phyloP scores from a whole-genome alignment of 805 yeast species.

The Spencermartinsiella europaea region DNA sequence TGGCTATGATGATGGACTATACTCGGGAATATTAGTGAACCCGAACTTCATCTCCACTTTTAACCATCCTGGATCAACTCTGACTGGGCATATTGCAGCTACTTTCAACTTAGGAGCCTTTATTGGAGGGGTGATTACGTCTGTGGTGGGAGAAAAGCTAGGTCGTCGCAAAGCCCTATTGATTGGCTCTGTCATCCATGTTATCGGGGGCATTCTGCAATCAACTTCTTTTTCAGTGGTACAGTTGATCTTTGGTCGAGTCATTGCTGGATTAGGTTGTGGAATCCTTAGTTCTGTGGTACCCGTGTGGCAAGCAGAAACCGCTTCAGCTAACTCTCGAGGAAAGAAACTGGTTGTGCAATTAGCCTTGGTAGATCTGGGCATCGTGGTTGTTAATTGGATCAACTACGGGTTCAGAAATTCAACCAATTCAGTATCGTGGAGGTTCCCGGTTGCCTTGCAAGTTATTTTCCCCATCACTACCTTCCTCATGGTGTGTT shows the following conservation, averaged over 20 bases:
- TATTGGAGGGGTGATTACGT: constrained; percentile 61
- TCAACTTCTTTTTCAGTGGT: constrained; percentile 52
- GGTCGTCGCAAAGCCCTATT: constrained; percentile 63
- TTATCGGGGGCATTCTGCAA: constrained; percentile 57
- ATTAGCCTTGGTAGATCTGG: constrained; percentile 61
- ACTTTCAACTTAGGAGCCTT: constrained; percentile 67
- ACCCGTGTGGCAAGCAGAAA: constrained; percentile 76
- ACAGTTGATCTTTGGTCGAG: constrained; percentile 67
- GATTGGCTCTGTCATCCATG: constrained; percentile 50
- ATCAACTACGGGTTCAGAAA: constrained; percentile 64
- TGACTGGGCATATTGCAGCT: constrained; percentile 54
- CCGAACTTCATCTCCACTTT: constrained; percentile 57
- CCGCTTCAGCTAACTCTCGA: constrained; percentile 56
- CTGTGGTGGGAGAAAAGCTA: constrained; percentile 50
- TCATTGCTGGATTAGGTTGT: constrained; percentile 66
- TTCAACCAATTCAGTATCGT: constrained; percentile 40
- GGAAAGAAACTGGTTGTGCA: constrained; percentile 61
- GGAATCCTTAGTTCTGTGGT: constrained; percentile 73
- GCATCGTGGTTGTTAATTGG: constrained; percentile 76
- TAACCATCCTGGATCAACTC: constrained; percentile 46
- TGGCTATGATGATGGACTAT: constrained; percentile 34
- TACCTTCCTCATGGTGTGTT: constrained; percentile 46
- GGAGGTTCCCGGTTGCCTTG: constrained; percentile 74
- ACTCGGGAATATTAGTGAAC: constrained; percentile 38
- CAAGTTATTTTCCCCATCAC: constrained; percentile 58